Evolutionary conservation across 2,329 filamentous ascomycete genomes (phyloP).

Genomic region (Paracamarosporium sp.): DNA sequence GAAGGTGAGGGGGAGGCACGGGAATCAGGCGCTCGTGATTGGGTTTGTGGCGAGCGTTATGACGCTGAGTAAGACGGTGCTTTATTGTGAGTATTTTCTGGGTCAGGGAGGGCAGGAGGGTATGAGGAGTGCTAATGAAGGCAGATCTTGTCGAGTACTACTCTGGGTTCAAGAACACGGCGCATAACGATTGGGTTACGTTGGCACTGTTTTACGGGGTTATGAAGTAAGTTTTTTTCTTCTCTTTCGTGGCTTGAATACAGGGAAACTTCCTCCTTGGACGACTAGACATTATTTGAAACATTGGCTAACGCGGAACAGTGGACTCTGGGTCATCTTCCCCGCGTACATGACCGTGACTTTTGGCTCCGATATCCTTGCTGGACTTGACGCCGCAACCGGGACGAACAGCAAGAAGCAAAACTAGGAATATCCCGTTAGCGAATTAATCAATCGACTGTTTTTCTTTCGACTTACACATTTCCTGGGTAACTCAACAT

Average conservation of each 20-base stretch:
- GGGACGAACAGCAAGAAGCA: slow-evolving; percentile 31
- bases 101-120: no score
- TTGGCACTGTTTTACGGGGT: slow-evolving; percentile 68
- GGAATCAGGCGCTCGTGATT: slow-evolving; percentile 63
- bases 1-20: slow-evolving; percentile 59
- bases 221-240: slow-evolving; percentile 64
- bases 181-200: slow-evolving; percentile 64
- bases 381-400: slow-evolving; percentile 60
- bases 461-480: not conserved
- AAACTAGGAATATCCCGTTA: slow-evolving; percentile 20
- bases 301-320: slow-evolving; percentile 36
- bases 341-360: slow-evolving; percentile 68
- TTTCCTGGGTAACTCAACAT: not conserved
- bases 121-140: slow-evolving; percentile 15
- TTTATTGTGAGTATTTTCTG: slow-evolving; percentile 64
- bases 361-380: slow-evolving; percentile 67
- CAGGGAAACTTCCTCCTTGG: no score
- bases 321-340: slow-evolving; percentile 69
- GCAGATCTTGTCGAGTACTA: slow-evolving; percentile 67
- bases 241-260: not conserved
- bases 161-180: slow-evolving; percentile 66
- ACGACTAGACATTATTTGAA: not conserved
- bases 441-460: not conserved
- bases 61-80: slow-evolving; percentile 71
- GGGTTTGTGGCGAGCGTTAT: slow-evolving; percentile 66